A percentile compares a stretch with the other conserved stretches of the same genome.
Conservation (phyloP, 805 yeast species). For the Kazachstania kunashirensis region DNA sequence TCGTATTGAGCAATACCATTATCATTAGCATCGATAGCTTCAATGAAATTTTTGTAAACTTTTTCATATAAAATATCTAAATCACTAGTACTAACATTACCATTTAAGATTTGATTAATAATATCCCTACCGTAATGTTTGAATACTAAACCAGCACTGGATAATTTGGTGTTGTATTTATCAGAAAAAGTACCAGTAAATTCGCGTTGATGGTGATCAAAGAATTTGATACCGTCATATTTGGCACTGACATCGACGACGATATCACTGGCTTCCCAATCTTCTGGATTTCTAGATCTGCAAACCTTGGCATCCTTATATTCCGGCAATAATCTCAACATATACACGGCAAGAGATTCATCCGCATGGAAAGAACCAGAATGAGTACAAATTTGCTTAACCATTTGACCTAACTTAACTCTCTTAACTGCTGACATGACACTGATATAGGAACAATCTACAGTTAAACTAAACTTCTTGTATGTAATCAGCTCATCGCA, state of each 20-base stretch:
- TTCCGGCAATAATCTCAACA: constrained; percentile 64
- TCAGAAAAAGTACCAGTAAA: constrained; percentile 65
- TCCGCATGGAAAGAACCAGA: constrained; percentile 96
- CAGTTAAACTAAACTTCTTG: too few relatives aligned
- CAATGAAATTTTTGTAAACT: constrained; percentile 79
- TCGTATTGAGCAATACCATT: constrained; percentile 77
- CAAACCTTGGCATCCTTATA: constrained; percentile 57
- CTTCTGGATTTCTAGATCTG: constrained; percentile 74
- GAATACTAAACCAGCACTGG: constrained; percentile 89
- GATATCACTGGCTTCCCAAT: constrained; percentile 80
- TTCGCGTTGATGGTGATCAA: constrained; percentile 95
- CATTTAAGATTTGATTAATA: constrained; percentile 39
- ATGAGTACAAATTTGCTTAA: constrained; percentile 68
- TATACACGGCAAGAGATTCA: constrained; percentile 86
- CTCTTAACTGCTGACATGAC: constrained; percentile 10
- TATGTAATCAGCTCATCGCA: too few relatives aligned
- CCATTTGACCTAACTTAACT: constrained; percentile 17
- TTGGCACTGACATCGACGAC: constrained; percentile 93
- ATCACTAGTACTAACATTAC: constrained; percentile 28
- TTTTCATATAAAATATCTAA: constrained; percentile 60
- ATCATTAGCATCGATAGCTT: constrained; percentile 91
- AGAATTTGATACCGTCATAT: constrained; percentile 64
- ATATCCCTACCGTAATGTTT: constrained; percentile 75
- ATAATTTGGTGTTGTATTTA: constrained; percentile 62
- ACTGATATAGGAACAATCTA: too few relatives aligned